Percentiles rank a stretch among this genome's conserved stretches.
Evolutionary conservation across 139 green algal genomes (phyloP).

Genomic region (Desmodesmus armatus): DNA sequence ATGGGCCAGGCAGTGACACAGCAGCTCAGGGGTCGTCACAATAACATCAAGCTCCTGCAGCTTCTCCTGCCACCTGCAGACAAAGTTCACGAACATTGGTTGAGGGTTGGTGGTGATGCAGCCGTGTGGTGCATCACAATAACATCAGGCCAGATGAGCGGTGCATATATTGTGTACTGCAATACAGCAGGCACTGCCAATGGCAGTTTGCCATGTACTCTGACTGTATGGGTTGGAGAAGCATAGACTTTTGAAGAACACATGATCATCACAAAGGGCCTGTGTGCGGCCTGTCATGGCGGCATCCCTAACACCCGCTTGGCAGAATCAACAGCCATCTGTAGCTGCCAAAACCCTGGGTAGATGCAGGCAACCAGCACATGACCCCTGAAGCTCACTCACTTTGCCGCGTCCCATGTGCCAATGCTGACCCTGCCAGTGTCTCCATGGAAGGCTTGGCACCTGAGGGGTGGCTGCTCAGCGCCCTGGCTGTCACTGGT

Average conservation of each 20-base stretch:
- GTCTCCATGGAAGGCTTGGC: constrained; percentile 38
- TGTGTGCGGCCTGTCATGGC: too few species aligned
- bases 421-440: background rate
- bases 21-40: constrained; percentile 33
- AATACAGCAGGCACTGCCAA: background rate
- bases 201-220: background rate
- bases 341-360: background rate
- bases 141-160: background rate
- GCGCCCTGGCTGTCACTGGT: background rate
- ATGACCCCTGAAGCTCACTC: background rate
- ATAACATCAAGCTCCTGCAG: constrained; percentile 12
- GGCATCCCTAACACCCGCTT: background rate
- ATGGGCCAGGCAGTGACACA: constrained; percentile 19
- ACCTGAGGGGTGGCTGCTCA: too few species aligned
- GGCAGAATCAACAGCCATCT: too few species aligned
- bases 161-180: background rate
- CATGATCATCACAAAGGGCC: background rate
- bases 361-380: background rate
- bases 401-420: constrained; percentile 31
- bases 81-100: background rate
- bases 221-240: background rate
- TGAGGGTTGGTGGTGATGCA: background rate
- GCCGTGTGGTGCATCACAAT: background rate
- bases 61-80: constrained; percentile 19
- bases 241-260: background rate